A percentile compares a stretch with the other conserved stretches of the same genome.
Conservation (phyloP, 2,329 filamentous ascomycete genomes). For the Exophiala spinifera region DNA sequence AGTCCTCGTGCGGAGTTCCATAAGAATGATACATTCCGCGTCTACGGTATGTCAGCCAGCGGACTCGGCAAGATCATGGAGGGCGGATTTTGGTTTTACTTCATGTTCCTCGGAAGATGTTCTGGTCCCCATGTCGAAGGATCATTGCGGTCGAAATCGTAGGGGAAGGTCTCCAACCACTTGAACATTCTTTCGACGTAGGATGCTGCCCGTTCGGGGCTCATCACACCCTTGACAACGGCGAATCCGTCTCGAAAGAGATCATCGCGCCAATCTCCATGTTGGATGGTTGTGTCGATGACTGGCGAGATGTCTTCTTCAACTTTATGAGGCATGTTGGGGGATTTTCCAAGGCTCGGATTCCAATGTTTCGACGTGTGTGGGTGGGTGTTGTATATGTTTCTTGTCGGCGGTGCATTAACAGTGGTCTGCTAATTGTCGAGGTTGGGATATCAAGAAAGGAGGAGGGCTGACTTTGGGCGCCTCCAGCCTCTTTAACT, state of each 20-base stretch:
- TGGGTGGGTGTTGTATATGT: too few relatives aligned
- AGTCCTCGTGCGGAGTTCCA: constrained; percentile 42
- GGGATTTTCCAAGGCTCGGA: neutral
- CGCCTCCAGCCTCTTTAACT: too few relatives aligned
- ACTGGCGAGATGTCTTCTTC: neutral
- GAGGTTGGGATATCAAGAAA: too few relatives aligned
- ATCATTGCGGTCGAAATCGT: constrained; percentile 42
- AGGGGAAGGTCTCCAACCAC: constrained; percentile 44
- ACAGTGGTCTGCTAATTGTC: too few relatives aligned
- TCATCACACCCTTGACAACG: constrained; percentile 42
- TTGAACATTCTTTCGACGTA: constrained; percentile 42
- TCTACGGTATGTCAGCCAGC: constrained; percentile 12
- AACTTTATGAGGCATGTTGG: neutral
- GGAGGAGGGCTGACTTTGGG: too few relatives aligned
- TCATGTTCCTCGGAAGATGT: constrained; percentile 44
- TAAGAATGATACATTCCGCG: constrained; percentile 42
- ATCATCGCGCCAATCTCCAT: constrained; percentile 44
- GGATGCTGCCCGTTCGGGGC: constrained; percentile 38
- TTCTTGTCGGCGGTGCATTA: too few relatives aligned
- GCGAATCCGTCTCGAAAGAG: constrained; percentile 43
- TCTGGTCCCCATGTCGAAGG: constrained; percentile 43
- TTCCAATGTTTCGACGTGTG: too few relatives aligned
- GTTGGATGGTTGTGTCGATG: constrained; percentile 7
- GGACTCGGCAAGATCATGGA: too few relatives aligned
- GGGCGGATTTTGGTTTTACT: constrained; percentile 23